Evolutionary conservation across 345 rosid genomes (phyloP), one percentile per base, ranked within the genome.

Genomic region (Citrus trifoliata): DNA sequence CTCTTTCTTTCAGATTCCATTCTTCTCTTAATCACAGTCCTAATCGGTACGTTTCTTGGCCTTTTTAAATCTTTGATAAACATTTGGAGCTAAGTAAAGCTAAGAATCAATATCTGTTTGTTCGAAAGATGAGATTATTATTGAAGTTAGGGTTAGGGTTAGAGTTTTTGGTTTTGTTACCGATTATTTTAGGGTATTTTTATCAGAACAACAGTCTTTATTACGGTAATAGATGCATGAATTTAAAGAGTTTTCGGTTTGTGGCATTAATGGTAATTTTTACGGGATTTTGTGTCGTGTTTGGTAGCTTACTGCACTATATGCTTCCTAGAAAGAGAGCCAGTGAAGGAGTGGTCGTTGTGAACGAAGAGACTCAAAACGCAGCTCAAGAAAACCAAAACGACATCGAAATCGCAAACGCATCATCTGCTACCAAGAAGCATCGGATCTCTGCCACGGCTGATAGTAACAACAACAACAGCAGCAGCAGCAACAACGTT

Each of bases 311-410:
- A 48, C 85, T 86, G 79, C 90, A 87, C 95, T 93, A 87, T 91
- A 96, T 96, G 98, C 99, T 94, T 94, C 97, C 94, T 83, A 85
- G 83, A 81, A 96, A 91, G 94, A 90, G 98, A 91, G 85, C 89
- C 67, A 82, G 74, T 81, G 89, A 84, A 83, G 90, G 82, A 75
- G 85, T 65, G 73, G 86, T 83, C 81, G 78, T 88, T 77, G 88
- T 84, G 70, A 85, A 76, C 80, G 91, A 84, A 77, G 86, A 87
- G 67, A 76, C 56, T 78, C 80, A 82, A 76, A 74, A 74, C 69
- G 76, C 68, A 77, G 38, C 58, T 56, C 68, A 70, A 77, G 82
- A 80, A 28, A 78, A 21, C 74, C 58, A 21, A 30, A 53, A 58
- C 76, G 70, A 48, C 70, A 64, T 38, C 66, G 38, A 6, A 64